phyloP scores from a whole-genome alignment of 495 filamentous ascomycete species.

The Penicillium argentinense region DNA sequence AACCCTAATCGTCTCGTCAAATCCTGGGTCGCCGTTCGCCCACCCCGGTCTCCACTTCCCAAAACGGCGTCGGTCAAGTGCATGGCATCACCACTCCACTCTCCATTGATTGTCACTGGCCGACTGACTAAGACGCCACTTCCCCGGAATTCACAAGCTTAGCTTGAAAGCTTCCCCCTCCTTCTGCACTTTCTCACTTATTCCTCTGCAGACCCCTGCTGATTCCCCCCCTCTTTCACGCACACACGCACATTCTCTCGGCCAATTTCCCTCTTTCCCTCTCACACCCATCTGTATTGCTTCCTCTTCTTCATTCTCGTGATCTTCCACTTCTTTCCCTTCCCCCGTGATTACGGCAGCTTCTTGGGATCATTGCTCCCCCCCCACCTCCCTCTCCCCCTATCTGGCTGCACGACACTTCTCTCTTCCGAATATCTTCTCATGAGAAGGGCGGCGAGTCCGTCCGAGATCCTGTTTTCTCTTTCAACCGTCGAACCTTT shows the following conservation, averaged over 20 bases:
- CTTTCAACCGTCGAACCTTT: too few relatives aligned
- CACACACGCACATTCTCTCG: background rate
- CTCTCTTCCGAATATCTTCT: slow-evolving; percentile 4
- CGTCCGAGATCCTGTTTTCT: slow-evolving; percentile 22
- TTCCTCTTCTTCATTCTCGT: background rate
- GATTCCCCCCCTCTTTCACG: slow-evolving; percentile 2
- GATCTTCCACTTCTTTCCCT: background rate
- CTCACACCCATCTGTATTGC: background rate
- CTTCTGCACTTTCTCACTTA: slow-evolving; percentile 4
- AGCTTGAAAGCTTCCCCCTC: background rate
- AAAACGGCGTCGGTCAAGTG: too few relatives aligned
- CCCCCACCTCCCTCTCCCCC: too few relatives aligned
- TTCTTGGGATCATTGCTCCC: too few relatives aligned
- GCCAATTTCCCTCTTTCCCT: background rate
- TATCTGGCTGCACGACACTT: too few relatives aligned
- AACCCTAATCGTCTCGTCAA: too few relatives aligned
- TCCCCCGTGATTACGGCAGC: background rate
- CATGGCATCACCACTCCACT: too few relatives aligned
- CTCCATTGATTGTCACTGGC: too few relatives aligned
- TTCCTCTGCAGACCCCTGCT: background rate
- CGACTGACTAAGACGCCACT: background rate
- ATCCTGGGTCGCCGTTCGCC: too few relatives aligned
- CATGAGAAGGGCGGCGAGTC: slow-evolving; percentile 35
- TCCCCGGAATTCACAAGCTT: background rate
- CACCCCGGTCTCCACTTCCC: too few relatives aligned